Conservation (phyloP, 345 rosid species). For the Nasturtium officinale region DNA sequence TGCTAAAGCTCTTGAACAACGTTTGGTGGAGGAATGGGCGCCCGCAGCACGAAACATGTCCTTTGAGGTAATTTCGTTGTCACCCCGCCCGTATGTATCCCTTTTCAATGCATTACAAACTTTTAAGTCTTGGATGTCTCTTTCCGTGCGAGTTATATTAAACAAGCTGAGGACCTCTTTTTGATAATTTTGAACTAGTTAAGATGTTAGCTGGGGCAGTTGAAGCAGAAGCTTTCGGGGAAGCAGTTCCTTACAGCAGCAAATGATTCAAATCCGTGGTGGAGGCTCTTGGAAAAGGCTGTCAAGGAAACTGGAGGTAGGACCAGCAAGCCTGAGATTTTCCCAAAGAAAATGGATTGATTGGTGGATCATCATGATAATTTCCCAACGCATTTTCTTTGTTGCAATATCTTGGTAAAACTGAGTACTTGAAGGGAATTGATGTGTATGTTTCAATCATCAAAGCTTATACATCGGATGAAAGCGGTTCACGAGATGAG, state of each 20-base stretch:
- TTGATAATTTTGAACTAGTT: slow-evolving; percentile 25
- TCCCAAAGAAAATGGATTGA: slow-evolving; percentile 45
- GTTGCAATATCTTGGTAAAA: slow-evolving; percentile 75
- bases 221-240: slow-evolving; percentile 72
- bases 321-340: slow-evolving; percentile 74
- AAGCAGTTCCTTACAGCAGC: slow-evolving; percentile 62
- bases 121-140: slow-evolving; percentile 8
- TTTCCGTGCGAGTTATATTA: too few species aligned
- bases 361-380: slow-evolving; percentile 15
- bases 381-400: slow-evolving; percentile 28
- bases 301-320: slow-evolving; percentile 71
- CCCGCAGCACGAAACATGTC: slow-evolving; percentile 91
- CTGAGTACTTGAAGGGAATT: slow-evolving; percentile 84
- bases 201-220: slow-evolving; percentile 61
- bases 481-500: slow-evolving; percentile 62
- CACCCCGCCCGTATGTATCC: not conserved
- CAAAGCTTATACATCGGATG: slow-evolving; percentile 60
- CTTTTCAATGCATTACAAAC: not conserved
- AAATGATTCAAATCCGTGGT: slow-evolving; percentile 84
- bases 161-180: not conserved
- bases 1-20: slow-evolving; percentile 71
- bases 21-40: slow-evolving; percentile 96
- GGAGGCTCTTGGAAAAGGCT: slow-evolving; percentile 80
- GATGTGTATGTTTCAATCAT: slow-evolving; percentile 71
- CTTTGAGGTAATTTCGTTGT: slow-evolving; percentile 58